phyloP scores from a whole-genome alignment of 768 basidiomycete genomes.

The Collybiopsis luxurians region DNA sequence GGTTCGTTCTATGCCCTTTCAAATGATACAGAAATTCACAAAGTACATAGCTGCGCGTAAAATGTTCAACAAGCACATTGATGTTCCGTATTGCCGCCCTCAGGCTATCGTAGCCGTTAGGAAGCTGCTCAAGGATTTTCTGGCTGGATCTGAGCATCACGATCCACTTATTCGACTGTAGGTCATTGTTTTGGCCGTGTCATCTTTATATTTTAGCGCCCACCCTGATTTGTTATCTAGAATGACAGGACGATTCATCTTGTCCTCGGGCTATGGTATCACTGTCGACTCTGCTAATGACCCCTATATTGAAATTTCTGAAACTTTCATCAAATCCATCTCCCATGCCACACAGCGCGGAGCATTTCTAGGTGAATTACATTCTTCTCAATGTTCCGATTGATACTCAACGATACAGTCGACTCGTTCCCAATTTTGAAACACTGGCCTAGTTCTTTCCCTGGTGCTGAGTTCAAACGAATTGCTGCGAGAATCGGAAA shows the following conservation, averaged over 20 bases:
- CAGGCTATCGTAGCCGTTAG: slow-evolving; percentile 8
- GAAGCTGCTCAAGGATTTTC: slow-evolving; percentile 9
- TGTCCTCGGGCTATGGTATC: slow-evolving; percentile 13
- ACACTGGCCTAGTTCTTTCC: slow-evolving; percentile 36
- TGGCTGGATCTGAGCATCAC: slow-evolving; percentile 9
- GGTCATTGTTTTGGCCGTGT: too few relatives aligned
- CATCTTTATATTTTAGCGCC: too few relatives aligned
- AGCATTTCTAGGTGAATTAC: not conserved
- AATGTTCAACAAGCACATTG: slow-evolving; percentile 6
- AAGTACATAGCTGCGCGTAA: slow-evolving; percentile 10
- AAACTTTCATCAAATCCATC: slow-evolving; percentile 9
- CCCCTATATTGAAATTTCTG: slow-evolving; percentile 11
- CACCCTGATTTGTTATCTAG: not conserved
- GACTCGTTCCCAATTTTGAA: slow-evolving; percentile 13
- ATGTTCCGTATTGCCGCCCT: slow-evolving; percentile 3
- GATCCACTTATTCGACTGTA: slow-evolving; percentile 12
- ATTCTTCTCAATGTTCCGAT: not conserved
- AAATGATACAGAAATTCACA: slow-evolving; percentile 10
- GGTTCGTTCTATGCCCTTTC: slow-evolving; percentile 8
- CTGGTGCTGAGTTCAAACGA: slow-evolving; percentile 36
- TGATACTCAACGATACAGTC: not conserved
- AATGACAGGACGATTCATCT: slow-evolving; percentile 13
- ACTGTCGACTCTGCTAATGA: slow-evolving; percentile 9
- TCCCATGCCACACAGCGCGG: slow-evolving; percentile 3
- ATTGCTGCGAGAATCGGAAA: slow-evolving; percentile 27